phyloP scores from a whole-genome alignment of 2,329 filamentous ascomycete species.

The Sordariomycetes sp. region DNA sequence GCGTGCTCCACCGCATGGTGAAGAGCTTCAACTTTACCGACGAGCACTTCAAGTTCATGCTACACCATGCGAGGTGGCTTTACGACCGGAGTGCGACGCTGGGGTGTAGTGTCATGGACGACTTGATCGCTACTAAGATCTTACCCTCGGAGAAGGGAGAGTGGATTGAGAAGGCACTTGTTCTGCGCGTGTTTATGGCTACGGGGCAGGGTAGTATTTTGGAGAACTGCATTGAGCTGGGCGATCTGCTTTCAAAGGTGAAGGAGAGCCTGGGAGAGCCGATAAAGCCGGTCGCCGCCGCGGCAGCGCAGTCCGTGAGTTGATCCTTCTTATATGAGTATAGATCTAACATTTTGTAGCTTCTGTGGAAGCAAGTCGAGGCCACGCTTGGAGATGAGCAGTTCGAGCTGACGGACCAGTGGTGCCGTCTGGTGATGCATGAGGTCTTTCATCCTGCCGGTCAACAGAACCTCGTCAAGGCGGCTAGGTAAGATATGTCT shows the following conservation, averaged over 20 bases:
- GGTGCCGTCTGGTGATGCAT: slow-evolving; percentile 63
- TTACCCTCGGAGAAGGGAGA: slow-evolving; percentile 32
- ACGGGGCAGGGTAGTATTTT: slow-evolving; percentile 27
- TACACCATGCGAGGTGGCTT: slow-evolving; percentile 58
- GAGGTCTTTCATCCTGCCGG: slow-evolving; percentile 55
- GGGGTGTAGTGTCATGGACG: slow-evolving; percentile 44
- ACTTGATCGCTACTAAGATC: slow-evolving; percentile 51
- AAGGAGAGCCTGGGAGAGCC: slow-evolving; percentile 29
- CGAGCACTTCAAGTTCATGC: slow-evolving; percentile 51
- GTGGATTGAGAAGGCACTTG: slow-evolving; percentile 60
- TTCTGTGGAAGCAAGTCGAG: slow-evolving; percentile 77
- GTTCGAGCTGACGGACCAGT: slow-evolving; percentile 47
- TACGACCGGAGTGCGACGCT: slow-evolving; percentile 39
- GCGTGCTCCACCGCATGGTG: slow-evolving; percentile 52
- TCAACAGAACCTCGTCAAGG: slow-evolving; percentile 54
- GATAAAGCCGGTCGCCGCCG: slow-evolving; percentile 50
- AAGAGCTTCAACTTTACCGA: slow-evolving; percentile 48
- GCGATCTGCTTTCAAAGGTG: slow-evolving; percentile 19
- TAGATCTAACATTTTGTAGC: slow-evolving; percentile 27
- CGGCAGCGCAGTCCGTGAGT: slow-evolving; percentile 56
- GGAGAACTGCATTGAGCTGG: slow-evolving; percentile 5
- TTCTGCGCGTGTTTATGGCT: slow-evolving; percentile 58
- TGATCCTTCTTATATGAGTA: not conserved
- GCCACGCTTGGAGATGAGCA: slow-evolving; percentile 39
- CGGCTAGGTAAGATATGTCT: slow-evolving; percentile 42